Evolutionary conservation across 2,329 filamentous ascomycete genomes (phyloP), one percentile per base, ranked within the genome.

Genomic region (Proliferodiscus dingleyae): DNA sequence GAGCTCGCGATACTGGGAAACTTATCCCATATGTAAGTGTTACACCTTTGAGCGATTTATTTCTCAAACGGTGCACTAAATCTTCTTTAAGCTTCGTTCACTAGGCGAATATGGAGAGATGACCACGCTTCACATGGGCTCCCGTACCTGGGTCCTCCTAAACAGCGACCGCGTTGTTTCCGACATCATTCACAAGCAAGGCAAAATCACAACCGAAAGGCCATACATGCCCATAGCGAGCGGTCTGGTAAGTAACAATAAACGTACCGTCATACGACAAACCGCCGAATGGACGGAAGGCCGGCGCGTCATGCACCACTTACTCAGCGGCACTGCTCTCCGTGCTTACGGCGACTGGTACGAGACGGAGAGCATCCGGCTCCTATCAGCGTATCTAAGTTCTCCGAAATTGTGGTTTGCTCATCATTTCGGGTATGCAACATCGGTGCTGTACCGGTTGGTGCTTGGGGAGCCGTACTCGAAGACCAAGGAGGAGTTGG

Each of bases 111-210:
- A 55, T 28, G 53, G 55, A 3, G 53, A 56, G 39, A 52, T 57
- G 45, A 49, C 47, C 16, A 57, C 53, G 10, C 33, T 57, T 2
- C 49, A 51, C 32, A 42, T 56, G 33, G 53, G 55, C 2, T 51
- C 50, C 10, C 60, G 61, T 44, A 66, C 63, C 3, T 67, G 62
- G 64, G 49, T 68, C 23, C 28, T 66, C 6, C 57, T 68, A 11
- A 68, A 68, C 51, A 58, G 47, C 22, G 46, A 58, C 16, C 59
- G 64, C 3, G 61, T 66, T 2, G 61, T 62, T 15, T 41, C 43
- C 0, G 64, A 67, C 36, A 53, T 68, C 38, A 65, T 67, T 32
- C 57, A 52, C 16, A 66, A 64, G 37, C 55, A 58, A 16, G 60
- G 62, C 11, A 55, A 43, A 5, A 45, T 66, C 16, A 67, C 64